Evolutionary conservation across 1,284 basidiomycete genomes (phyloP), one percentile per base, ranked within the genome.

Genomic region (Ustilago nuda): DNA sequence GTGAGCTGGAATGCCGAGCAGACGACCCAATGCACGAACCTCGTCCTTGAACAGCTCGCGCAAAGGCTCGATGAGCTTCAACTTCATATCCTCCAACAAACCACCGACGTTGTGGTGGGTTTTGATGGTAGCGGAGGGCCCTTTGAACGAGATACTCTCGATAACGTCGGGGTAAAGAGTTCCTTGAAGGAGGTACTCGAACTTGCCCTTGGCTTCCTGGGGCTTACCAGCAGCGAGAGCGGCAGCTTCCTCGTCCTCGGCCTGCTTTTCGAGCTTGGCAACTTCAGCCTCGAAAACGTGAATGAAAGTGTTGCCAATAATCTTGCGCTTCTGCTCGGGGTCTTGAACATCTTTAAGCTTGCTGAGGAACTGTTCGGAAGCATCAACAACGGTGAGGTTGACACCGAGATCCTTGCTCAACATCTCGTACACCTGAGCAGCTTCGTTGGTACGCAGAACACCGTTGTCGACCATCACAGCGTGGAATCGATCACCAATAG

Each of bases 391-490:
- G 11, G 94, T 96, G 62, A 99, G 90, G 87, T 97, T 98, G 81
- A 99, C 94, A 61, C 96, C 96, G 64, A 99, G 91, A 84, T 98
- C 91, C 82, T 92, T 90, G 87, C 92, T 93, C 52, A 99, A 90
- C 94, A 97, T 98, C 80, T 93, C 91, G 87, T 97, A 88, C n/a
- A 99, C 97, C 87, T 98, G 94, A 68, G 90, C 86, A 19, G 92
- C 95, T 86, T 99, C 97, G 86, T 98, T 92, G 80, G 92, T 88
- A 57, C 97, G 92, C 36, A 99, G 89, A 41, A 99, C 96, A 78
- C 97, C 97, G 84, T 99, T 99, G 88, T 99, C 97, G 59, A 99
- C 97, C 95, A 99, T 97, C 88, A 99, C 97, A 12, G 96, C 97
- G 85, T 98, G 97, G 90, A 99, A 99, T 36, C 84, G 82, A 86